Percentiles rank a stretch among this genome's conserved stretches.
These are phyloP conservation scores for Flaveria sonorensis DNA, from an alignment of 129 eudicot genomes.

Conservation along the genomic window DNA sequence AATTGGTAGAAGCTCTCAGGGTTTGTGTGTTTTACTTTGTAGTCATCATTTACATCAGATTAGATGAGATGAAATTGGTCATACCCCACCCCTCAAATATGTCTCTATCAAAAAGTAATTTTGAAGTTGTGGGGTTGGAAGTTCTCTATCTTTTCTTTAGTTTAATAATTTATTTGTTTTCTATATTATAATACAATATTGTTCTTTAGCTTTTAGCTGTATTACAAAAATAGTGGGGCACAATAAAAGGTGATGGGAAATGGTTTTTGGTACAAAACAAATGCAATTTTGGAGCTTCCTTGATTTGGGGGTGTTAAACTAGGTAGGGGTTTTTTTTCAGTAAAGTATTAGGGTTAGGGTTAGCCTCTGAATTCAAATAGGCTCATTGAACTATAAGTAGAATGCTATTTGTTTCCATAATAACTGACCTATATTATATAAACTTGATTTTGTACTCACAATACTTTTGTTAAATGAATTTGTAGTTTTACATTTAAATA, in stretches of 20 bases:
- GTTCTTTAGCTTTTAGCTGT: conserved; percentile 73
- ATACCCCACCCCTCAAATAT: conserved; percentile 26
- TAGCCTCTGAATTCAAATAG: conserved; percentile 25
- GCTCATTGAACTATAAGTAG: conserved; percentile 5
- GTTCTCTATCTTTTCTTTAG: conserved; percentile 30
- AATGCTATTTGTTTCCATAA: conserved; percentile 28
- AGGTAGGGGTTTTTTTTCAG: conserved; percentile 27
- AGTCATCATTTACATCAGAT: conserved; percentile 50
- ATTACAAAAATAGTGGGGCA: conserved; percentile 57
- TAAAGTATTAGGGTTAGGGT: conserved; percentile 45
- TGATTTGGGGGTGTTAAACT: conserved; percentile 54
- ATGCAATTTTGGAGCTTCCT: conserved; percentile 53
- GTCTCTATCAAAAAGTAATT: conserved; percentile 54
- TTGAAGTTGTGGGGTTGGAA: conserved; percentile 52
- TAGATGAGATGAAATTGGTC: conserved; percentile 36
- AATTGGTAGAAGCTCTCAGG: conserved; percentile 54
- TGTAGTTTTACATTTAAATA: background rate
- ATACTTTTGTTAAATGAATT: background rate
- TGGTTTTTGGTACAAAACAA: conserved; percentile 59
- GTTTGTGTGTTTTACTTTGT: conserved; percentile 55
- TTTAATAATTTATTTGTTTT: conserved; percentile 33
- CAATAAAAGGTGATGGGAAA: conserved; percentile 53
- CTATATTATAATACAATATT: conserved; percentile 23
- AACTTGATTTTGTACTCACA: background rate
- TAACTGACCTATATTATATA: conserved; percentile 2